A percentile compares a stretch with the other conserved stretches of the same genome.
Evolutionary conservation across 1,139 yeast genomes (phyloP).

Genomic region (Taphrina communis): DNA sequence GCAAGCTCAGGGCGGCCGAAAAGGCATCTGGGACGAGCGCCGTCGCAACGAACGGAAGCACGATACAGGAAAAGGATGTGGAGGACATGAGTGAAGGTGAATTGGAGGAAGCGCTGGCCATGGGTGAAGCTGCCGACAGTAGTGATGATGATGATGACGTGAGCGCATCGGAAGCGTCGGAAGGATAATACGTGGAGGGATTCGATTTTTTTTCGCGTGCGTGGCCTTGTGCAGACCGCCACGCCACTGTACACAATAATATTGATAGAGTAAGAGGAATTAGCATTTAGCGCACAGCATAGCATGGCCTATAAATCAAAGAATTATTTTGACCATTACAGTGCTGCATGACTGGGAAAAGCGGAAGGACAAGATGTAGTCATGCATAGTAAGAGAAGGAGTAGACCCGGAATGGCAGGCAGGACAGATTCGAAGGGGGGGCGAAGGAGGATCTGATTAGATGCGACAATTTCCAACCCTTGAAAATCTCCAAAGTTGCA

Average conservation of each 20-base stretch:
- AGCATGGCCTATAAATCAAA: not conserved
- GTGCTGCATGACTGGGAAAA: not conserved
- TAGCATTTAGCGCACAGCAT: constrained; percentile 5
- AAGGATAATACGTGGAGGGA: not conserved
- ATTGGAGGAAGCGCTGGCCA: constrained; percentile 34
- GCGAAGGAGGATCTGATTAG: constrained; percentile 8
- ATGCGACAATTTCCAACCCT: not conserved
- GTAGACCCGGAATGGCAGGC: no score
- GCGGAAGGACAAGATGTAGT: not conserved
- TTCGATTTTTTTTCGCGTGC: no score
- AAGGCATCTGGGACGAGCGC: constrained; percentile 15
- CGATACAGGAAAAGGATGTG: constrained; percentile 32
- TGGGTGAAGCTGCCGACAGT: not conserved
- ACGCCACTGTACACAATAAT: no score
- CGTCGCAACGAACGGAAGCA: constrained; percentile 6
- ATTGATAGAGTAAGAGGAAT: not conserved
- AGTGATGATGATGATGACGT: not conserved
- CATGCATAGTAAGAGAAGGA: no score
- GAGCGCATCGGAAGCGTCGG: constrained; percentile 1
- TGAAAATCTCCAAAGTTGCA: constrained; percentile 1
- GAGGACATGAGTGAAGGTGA: constrained; percentile 38
- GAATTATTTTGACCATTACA: no score
- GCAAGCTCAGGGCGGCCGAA: constrained; percentile 30
- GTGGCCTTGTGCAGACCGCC: no score
- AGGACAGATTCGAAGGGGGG: no score